Evolutionary conservation across 208 protist species (phyloP).

Genomic region (Vickermania spadyakhi): DNA sequence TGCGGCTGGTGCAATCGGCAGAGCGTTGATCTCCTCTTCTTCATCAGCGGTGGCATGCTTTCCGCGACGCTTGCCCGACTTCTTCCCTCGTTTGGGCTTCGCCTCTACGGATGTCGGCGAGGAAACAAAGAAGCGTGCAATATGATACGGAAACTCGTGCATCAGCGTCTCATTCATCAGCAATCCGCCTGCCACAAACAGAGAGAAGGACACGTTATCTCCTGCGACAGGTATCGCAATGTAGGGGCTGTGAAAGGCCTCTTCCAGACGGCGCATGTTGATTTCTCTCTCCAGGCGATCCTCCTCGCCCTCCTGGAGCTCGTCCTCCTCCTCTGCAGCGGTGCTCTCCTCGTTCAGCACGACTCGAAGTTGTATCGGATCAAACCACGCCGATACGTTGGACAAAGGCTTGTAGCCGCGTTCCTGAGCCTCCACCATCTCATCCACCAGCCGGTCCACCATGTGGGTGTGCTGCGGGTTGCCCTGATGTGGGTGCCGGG

Average conservation of each 20-base stretch:
- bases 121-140: slow-evolving; percentile 46
- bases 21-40: background rate
- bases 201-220: slow-evolving; percentile 61
- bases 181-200: slow-evolving; percentile 72
- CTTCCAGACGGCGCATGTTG: background rate
- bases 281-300: slow-evolving; percentile 7
- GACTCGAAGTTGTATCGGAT: slow-evolving; percentile 52
- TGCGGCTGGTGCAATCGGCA: slow-evolving; percentile 33
- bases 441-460: slow-evolving; percentile 48
- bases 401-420: slow-evolving; percentile 76
- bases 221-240: slow-evolving; percentile 52
- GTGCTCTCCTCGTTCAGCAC: slow-evolving; percentile 11
- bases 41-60: background rate
- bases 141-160: slow-evolving; percentile 72
- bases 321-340: background rate
- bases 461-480: slow-evolving; percentile 8
- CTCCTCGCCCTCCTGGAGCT: slow-evolving; percentile 46
- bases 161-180: slow-evolving; percentile 45
- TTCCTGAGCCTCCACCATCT: slow-evolving; percentile 40
- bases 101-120: background rate
- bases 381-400: slow-evolving; percentile 66
- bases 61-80: background rate
- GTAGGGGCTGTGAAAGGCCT: slow-evolving; percentile 50
- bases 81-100: slow-evolving; percentile 6
- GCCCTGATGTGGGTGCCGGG: background rate